Percentiles rank a stretch among this genome's conserved stretches.
Evolutionary conservation across 2,329 filamentous ascomycete genomes (phyloP).

Genomic region (Aspergillus chevalieri): DNA sequence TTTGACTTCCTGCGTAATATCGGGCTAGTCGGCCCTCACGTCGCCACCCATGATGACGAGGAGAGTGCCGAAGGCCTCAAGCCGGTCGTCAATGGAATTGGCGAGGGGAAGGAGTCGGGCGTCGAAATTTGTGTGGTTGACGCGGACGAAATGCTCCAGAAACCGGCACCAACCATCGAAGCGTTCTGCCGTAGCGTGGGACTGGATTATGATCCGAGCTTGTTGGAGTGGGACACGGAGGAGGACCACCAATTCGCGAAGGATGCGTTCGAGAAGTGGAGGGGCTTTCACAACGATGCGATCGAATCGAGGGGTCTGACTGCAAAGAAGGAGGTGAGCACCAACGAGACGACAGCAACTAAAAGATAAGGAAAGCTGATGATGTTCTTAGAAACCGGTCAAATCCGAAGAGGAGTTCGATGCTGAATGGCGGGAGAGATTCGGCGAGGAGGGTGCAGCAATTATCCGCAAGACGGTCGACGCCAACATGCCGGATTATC

Average conservation of each 20-base stretch:
- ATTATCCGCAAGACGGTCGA: conserved; percentile 55
- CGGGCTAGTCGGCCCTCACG: conserved; percentile 63
- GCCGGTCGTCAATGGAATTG: conserved; percentile 18
- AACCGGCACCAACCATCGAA: conserved; percentile 67
- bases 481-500: conserved; percentile 54
- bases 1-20: conserved; percentile 75
- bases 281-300: conserved; percentile 92
- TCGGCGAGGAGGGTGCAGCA: conserved; percentile 53
- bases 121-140: conserved; percentile 79
- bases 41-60: conserved; percentile 43
- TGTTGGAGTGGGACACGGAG: conserved; percentile 79
- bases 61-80: conserved; percentile 25
- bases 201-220: conserved; percentile 65
- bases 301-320: conserved; percentile 73
- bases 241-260: conserved; percentile 64
- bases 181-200: conserved; percentile 78
- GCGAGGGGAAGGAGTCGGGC: conserved; percentile 13
- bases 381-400: conserved; percentile 8
- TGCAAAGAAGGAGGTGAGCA: conserved; percentile 45
- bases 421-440: conserved; percentile 56
- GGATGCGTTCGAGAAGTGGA: conserved; percentile 89
- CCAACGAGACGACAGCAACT: conserved; percentile 10
- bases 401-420: conserved; percentile 52
- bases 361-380: conserved; percentile 15
- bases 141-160: conserved; percentile 86